Base-by-base conservation (phyloP, 345 rosid species). In the Clarkia xantiana region DNA sequence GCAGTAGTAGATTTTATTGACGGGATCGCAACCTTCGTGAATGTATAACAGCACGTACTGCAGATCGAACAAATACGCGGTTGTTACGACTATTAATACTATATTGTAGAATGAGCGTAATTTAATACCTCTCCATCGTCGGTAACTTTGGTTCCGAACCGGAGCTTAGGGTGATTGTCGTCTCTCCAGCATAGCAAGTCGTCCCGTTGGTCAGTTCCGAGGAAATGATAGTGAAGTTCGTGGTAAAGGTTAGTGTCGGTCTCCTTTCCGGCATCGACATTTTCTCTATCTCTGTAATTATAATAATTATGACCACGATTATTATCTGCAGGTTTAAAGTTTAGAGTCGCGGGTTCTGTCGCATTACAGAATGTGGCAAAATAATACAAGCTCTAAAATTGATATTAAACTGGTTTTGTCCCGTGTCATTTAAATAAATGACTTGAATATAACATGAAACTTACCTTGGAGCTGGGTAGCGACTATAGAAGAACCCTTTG, bases 121-220 rank as follows among this genome's bases (percentile, higher is more conserved):
- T 22, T 22, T 22, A 22, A 22, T 67, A 81, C 98, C 85, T 81
- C 76, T 29, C 98, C 98, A 49, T 91, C 98, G 57, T 86, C 75
- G n/a, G 87, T 84, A 52, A 91, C 78, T 14, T 42, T 17, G 49
- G 78, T 76, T 19, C 64, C 76, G 65, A 75, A 72, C 58, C 11
- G 45, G 45, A 83, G 67, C 52, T 77, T 79, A 11, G 98, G 96
- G 68, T 91, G 81, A 16, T 74, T 85, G 41, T 66, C 67, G 66
- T 91, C 98, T 71, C 54, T 84, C 88, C 94, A 91, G 69, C 98
- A 91, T 59, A 86, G 62, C 57, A 83, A 67, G 75, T 91, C 98
- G 60, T 86, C 80, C 18, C 79, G 72, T 56, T 91, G 98, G 63
- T 74, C 73, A 0, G 79, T 73, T 34, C 93, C 94, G 20, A 84